Base-by-base conservation (phyloP, 2,329 filamentous ascomycete species). In the Tothia fuscella region DNA sequence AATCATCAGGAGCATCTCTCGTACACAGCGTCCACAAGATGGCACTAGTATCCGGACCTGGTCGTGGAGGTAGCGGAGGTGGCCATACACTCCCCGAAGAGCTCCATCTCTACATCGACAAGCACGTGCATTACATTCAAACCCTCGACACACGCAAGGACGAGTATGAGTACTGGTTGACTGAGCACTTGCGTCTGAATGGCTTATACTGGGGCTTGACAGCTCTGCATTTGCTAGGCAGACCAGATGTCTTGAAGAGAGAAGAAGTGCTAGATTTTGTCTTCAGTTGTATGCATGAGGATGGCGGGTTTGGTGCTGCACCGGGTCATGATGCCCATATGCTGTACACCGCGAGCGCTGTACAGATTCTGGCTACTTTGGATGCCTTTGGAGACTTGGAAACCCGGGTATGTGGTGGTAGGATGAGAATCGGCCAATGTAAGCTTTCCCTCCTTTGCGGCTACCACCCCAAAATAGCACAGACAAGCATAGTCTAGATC, bases 101-200 rank as follows among this genome's bases (percentile, higher is more conserved):
- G 49, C 63, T 72, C 48, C 60, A 65, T 37, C 65, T 80, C 43
- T 69, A 66, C 47, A 60, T 70, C 39, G 67, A 77, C 49, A 76
- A 76, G 57, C 91, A 98, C 60, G 85, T 96, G 53, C 77, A 78
- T 57, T 98, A 96, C 61, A 86, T 98, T 51, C 85, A 93, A 63
- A 85, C 82, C 55, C 72, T 98, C 51, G 87, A 98, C 62, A 87
- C 82, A 77, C 80, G 82, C 57, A 87, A 83, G 66, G 87, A 96
- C 69, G 85, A 95, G 63, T 79, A 94, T 53, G 87, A 95, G 61
- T 98, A 96, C 67, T 95, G 89, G 82, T 71, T 96, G 57, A 98
- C 91, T 12, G 89, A 98, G 63, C 91, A 98, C 60, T 72, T 98
- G 50, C 86, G 91, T 47, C 74, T 98, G 44, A 95, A 91, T 59